Conservation (phyloP, 2,329 filamentous ascomycete species). For the Colletotrichum godetiae region DNA sequence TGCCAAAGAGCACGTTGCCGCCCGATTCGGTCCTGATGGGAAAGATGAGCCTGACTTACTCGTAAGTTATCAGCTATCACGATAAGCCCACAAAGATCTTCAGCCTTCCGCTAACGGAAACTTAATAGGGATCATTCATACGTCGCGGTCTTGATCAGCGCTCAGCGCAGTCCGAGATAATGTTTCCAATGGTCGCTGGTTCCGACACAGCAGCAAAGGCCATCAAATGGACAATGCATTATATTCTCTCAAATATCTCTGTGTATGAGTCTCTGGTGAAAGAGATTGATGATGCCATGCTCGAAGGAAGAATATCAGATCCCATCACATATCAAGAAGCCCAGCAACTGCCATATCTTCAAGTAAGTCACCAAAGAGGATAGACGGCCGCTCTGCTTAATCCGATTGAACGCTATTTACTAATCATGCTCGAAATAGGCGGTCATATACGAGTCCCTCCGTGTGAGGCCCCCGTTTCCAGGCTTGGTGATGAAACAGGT, state of each 20-base stretch:
- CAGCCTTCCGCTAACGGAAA: background rate
- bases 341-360: conserved; percentile 53
- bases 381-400: background rate
- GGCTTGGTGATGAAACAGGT: conserved; percentile 62
- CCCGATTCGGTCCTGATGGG: background rate
- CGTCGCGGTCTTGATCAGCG: conserved; percentile 22
- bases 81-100: background rate
- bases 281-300: conserved; percentile 55
- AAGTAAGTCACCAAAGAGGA: background rate
- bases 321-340: conserved; percentile 49
- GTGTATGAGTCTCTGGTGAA: conserved; percentile 56
- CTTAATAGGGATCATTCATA: conserved; percentile 10
- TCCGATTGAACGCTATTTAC: background rate
- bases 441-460: conserved; percentile 62
- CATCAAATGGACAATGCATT: conserved; percentile 59
- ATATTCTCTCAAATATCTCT: conserved; percentile 60
- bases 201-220: conserved; percentile 48
- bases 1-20: conserved; percentile 7
- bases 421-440: conserved; percentile 45
- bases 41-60: conserved; percentile 26
- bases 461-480: conserved; percentile 60
- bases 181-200: conserved; percentile 43
- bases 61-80: background rate
- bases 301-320: conserved; percentile 25
- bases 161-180: conserved; percentile 20